phyloP scores from a whole-genome alignment of 352 stramenopile species.

The Globisporangium cylindrosporum region DNA sequence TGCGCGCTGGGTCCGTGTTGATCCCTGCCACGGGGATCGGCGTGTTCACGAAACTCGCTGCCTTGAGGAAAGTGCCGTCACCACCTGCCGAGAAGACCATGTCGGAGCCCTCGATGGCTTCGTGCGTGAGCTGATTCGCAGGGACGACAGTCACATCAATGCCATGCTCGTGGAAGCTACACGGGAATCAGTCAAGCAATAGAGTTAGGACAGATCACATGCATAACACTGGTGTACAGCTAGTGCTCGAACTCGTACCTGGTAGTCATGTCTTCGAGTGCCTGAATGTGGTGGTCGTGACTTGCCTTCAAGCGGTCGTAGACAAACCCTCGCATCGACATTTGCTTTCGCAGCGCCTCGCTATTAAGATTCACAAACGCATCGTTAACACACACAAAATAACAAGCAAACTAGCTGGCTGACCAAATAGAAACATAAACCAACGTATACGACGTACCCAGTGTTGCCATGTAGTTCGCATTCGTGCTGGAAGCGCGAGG shows the following conservation, averaged over 20 bases:
- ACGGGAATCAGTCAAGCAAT: not conserved
- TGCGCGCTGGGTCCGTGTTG: slow-evolving; percentile 83
- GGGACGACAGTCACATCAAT: slow-evolving; percentile 73
- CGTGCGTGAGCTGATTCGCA: slow-evolving; percentile 78
- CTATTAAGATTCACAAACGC: slow-evolving; percentile 22
- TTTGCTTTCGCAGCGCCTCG: slow-evolving; percentile 86
- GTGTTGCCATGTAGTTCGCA: slow-evolving; percentile 77
- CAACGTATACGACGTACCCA: slow-evolving; percentile 36
- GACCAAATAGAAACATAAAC: not conserved
- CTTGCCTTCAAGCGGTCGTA: slow-evolving; percentile 85
- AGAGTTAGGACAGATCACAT: not conserved
- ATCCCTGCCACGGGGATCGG: slow-evolving; percentile 81
- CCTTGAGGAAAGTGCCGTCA: slow-evolving; percentile 87
- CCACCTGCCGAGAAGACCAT: slow-evolving; percentile 87
- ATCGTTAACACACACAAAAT: slow-evolving; percentile 3
- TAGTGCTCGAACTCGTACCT: slow-evolving; percentile 26
- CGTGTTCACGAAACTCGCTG: slow-evolving; percentile 83
- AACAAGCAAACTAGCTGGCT: slow-evolving; percentile 1
- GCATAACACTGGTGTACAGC: not conserved
- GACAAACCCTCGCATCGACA: slow-evolving; percentile 88
- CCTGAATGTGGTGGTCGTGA: slow-evolving; percentile 84
- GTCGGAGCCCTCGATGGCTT: slow-evolving; percentile 71
- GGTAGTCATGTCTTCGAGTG: slow-evolving; percentile 80
- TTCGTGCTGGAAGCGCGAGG: slow-evolving; percentile 85
- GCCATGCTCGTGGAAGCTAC: slow-evolving; percentile 61